These are phyloP conservation scores for Termitomyces sp. DNA, from an alignment of 768 basidiomycete genomes.

Conservation along the genomic window DNA sequence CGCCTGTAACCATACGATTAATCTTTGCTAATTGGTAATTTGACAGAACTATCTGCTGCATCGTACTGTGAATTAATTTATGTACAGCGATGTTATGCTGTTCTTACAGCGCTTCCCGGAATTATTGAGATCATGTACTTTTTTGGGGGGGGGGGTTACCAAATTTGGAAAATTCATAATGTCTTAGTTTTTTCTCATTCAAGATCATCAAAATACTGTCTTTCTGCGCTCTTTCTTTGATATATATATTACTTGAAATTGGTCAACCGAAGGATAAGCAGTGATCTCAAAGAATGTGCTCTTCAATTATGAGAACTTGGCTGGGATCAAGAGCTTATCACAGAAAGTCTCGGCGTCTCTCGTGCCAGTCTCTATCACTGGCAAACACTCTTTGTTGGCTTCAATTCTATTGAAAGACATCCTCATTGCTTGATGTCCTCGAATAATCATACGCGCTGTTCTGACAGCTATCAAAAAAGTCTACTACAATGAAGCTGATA, in stretches of 20 bases:
- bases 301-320: conserved; percentile 22
- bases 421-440: conserved; percentile 19
- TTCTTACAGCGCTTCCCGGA: background rate
- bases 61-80: background rate
- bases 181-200: too few relatives aligned
- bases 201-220: too few relatives aligned
- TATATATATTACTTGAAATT: too few relatives aligned
- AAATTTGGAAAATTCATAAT: too few relatives aligned
- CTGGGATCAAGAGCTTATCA: conserved; percentile 21
- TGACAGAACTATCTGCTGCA: background rate
- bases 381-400: background rate
- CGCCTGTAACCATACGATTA: background rate
- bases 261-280: too few relatives aligned
- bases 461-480: conserved; percentile 21
- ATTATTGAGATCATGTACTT: background rate
- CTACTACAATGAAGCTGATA: background rate
- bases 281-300: conserved; percentile 13
- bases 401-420: conserved; percentile 14
- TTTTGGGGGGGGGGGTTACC: too few relatives aligned
- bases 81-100: background rate
- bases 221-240: too few relatives aligned
- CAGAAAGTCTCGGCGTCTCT: conserved; percentile 22
- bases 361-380: conserved; percentile 23
- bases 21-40: background rate
- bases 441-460: conserved; percentile 17